These are phyloP conservation scores for Malbranchea cinnamomea DNA, from an alignment of 2,329 filamentous ascomycete species.

Conservation along the genomic window DNA sequence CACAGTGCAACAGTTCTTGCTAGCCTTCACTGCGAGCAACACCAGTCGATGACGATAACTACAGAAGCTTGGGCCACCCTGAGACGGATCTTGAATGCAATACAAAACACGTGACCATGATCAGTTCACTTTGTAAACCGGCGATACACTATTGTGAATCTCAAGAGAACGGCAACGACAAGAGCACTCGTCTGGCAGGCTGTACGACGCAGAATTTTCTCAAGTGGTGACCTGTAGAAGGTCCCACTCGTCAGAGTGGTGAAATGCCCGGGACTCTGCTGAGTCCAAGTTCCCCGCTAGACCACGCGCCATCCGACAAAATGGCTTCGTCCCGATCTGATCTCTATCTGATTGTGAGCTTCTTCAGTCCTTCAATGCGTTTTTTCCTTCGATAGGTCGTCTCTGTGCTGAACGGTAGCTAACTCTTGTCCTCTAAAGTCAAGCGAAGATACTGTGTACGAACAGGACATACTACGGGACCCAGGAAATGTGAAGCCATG, in stretches of 20 bases:
- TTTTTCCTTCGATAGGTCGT: slow-evolving; percentile 11
- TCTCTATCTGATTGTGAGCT: slow-evolving; percentile 32
- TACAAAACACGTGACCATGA: no score
- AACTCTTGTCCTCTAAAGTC: slow-evolving; percentile 38
- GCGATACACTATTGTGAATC: no score
- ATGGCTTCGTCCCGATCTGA: slow-evolving; percentile 26
- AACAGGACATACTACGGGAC: slow-evolving; percentile 85
- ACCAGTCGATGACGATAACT: no score
- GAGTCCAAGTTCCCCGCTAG: slow-evolving; percentile 30
- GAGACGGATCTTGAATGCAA: no score
- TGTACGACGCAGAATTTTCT: no score
- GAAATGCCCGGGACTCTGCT: slow-evolving; percentile 37
- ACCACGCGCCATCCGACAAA: slow-evolving; percentile 30
- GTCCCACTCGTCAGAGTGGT: slow-evolving; percentile 21
- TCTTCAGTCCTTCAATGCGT: not conserved
- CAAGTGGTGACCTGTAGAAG: slow-evolving; percentile 10
- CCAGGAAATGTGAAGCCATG: slow-evolving; percentile 79
- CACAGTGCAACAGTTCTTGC: no score
- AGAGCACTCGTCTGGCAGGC: no score
- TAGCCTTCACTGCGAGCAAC: no score
- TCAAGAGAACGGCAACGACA: no score
- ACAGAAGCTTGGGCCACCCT: no score
- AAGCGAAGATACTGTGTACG: slow-evolving; percentile 86
- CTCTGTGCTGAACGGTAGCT: no score
- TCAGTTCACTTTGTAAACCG: no score